Base-by-base conservation (phyloP, 2,329 filamentous ascomycete genomes). In the Colletotrichum incanum region DNA sequence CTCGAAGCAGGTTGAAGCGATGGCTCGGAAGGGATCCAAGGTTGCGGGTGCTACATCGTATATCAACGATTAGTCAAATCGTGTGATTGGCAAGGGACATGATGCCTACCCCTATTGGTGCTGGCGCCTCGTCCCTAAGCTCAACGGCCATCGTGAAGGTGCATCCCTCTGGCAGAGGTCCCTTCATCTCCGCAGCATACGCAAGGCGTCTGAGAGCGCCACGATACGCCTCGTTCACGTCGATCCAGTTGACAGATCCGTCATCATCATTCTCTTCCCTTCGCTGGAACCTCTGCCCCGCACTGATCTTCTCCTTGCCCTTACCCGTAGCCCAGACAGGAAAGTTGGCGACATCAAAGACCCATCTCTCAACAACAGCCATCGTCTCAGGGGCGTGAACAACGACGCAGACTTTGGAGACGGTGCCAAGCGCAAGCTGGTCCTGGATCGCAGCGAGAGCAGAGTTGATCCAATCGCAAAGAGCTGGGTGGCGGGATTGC, bases 391-490 rank as follows among this genome's bases (percentile, higher is more conserved):
- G 77, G 1, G 80, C 80, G 67, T 88, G 87, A 71, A 90, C 78
- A 6, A 86, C 85, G 52, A 90, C 77, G 41, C 83, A 86, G 56
- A 90, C 80, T 64, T 85, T 83, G 31, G 84, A 79, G 18, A 86
- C 87, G 58, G 81, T 72, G 34, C 86, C 88, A 12, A 86, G 88
- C 59, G 93, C 87, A 45, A 98, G 86, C 83, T 97, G 93, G 4
- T 85, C 86, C 72, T 90, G 87, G 28, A 95, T 89, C 45, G 94
- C 93, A 74, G 91, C 85, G 52, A 96, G 89, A 75, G 95, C 94
- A 80, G 96, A 93, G 79, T 88, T 90, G 82, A 98, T 91, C 93
- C 95, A 98, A 77, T 90, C 85, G 86, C 94, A 97, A 75, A 98
- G 93, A 76, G 90, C 90, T 0, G 95, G 94, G 81, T 98, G 95